These are phyloP conservation scores for Hygrocybe punicea DNA, from an alignment of 768 basidiomycete species.

Conservation along the genomic window DNA sequence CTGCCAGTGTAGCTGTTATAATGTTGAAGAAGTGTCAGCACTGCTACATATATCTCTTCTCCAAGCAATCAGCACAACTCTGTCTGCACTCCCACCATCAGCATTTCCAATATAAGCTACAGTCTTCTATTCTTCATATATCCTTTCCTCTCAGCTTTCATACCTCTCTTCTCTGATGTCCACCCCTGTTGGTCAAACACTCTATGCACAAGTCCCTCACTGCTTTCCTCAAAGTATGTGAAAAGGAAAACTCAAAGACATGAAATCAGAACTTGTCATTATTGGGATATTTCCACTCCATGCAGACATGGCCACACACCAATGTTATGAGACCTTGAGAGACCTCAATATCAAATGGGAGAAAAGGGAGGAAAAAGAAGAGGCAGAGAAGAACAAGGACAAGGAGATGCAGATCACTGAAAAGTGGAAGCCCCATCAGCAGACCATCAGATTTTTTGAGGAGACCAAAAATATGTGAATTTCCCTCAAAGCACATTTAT, in stretches of 20 bases:
- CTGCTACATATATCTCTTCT: slow-evolving; percentile 61
- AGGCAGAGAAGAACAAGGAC: slow-evolving; percentile 44
- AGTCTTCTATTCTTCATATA: slow-evolving; percentile 67
- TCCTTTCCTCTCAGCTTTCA: slow-evolving; percentile 77
- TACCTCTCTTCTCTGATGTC: slow-evolving; percentile 26
- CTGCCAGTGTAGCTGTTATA: too few species aligned
- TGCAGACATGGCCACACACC: slow-evolving; percentile 52
- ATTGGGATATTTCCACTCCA: slow-evolving; percentile 56
- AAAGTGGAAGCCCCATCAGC: slow-evolving; percentile 71
- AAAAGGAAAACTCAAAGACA: slow-evolving; percentile 74
- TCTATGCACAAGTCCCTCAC: slow-evolving; percentile 79
- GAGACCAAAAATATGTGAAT: slow-evolving; percentile 61
- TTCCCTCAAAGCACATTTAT: not conserved
- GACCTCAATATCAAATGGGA: slow-evolving; percentile 63
- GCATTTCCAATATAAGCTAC: slow-evolving; percentile 76
- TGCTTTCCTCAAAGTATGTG: slow-evolving; percentile 72
- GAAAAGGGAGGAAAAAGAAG: slow-evolving; percentile 55
- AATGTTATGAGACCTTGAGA: slow-evolving; percentile 54
- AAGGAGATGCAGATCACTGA: slow-evolving; percentile 60
- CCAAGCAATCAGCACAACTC: slow-evolving; percentile 57
- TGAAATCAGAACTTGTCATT: slow-evolving; percentile 48
- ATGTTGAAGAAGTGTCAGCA: slow-evolving; percentile 47
- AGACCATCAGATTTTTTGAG: slow-evolving; percentile 57
- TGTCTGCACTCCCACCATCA: slow-evolving; percentile 45
- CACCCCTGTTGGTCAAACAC: slow-evolving; percentile 63